phyloP scores from a whole-genome alignment of 176 grass and related monocot genomes.

The Leersia perrieri region DNA sequence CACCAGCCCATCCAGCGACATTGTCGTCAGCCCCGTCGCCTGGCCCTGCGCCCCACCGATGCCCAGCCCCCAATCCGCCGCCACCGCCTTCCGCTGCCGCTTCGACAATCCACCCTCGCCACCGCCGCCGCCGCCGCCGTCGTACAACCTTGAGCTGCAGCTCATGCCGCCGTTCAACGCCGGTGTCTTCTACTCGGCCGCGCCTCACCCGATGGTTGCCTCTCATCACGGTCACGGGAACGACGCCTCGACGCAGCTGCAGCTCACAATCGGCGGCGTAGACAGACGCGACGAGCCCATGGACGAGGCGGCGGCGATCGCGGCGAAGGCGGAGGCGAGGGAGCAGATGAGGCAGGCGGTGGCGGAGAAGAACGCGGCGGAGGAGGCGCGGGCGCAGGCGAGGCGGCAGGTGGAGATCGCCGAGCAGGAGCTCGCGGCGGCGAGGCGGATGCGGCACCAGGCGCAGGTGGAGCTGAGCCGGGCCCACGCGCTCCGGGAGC shows the following conservation, averaged over 20 bases:
- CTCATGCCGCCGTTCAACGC: constrained; percentile 56
- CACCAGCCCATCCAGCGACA: constrained; percentile 62
- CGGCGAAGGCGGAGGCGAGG: constrained; percentile 16
- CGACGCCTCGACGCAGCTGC: constrained; percentile 37
- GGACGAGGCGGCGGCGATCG: neutral
- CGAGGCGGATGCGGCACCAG: constrained; percentile 75
- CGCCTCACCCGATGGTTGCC: neutral
- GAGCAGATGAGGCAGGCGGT: constrained; percentile 45
- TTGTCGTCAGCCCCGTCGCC: constrained; percentile 38
- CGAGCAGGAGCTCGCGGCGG: constrained; percentile 74
- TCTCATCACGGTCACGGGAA: neutral
- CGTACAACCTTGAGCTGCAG: constrained; percentile 68
- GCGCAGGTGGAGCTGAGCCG: constrained; percentile 85
- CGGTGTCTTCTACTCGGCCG: neutral
- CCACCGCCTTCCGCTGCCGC: constrained; percentile 10
- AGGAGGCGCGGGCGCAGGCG: constrained; percentile 72
- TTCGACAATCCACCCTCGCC: constrained; percentile 32
- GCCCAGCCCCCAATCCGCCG: constrained; percentile 15
- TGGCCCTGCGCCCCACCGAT: constrained; percentile 42
- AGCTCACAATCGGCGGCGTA: constrained; percentile 56
- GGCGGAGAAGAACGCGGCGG: constrained; percentile 60
- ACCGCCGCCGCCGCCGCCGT: constrained; percentile 17
- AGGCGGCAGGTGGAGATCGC: constrained; percentile 72
- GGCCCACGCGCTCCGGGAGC: constrained; percentile 69
- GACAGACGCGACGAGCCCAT: neutral